Base-by-base conservation (phyloP, 2,329 filamentous ascomycete genomes). In the Elsinoe ampelina region DNA sequence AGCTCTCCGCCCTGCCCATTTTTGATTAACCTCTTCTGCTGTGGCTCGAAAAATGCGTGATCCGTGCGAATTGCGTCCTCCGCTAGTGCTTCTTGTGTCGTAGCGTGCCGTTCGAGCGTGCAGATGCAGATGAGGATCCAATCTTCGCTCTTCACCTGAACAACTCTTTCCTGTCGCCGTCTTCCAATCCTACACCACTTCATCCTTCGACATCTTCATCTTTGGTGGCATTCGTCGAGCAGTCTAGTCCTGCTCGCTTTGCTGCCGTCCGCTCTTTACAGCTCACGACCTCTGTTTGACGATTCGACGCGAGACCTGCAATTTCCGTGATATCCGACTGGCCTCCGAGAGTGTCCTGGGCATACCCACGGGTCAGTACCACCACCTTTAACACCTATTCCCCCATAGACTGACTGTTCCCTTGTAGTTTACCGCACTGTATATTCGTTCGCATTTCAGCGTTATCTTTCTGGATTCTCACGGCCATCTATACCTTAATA, bases 221-320 rank as follows among this genome's bases (percentile, higher is more conserved):
- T 56, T 38, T 56, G 54, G 54, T 45, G 34, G 54, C 54, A 56
- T 56, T 47, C 13, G 54, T 56, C 20, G 54, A 56, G 36, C 39
- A 48, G 54, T 13, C 15, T 56, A 6, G n/a, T 55, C 38, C 41
- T 56, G 54, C 36, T 56, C 54, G 54, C 42, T 5, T 22, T 56
- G 54, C 41, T 47, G 42, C 54, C 54, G 54, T 56, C 54, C 54
- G 30, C 39, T 56, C 54, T 15, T 56, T 56, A 47, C 36, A 30
- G 26, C 20, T 6, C 36, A 55, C 22, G 15, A 42, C 52, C 36
- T 32, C 13, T 45, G 38, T 55, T 30, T 42, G 52, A 45, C n/a
- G 38, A 55, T 55, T 43, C 52, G 20, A 55, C 52, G 52, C 52
- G 39, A 55, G 52, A 42, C 36, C 17, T 55, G 52, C 20, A 22